Percentiles rank a stretch among this genome's conserved stretches.
Conservation (phyloP, 202 grass and related monocot species). For the Panicum virgatum region DNA sequence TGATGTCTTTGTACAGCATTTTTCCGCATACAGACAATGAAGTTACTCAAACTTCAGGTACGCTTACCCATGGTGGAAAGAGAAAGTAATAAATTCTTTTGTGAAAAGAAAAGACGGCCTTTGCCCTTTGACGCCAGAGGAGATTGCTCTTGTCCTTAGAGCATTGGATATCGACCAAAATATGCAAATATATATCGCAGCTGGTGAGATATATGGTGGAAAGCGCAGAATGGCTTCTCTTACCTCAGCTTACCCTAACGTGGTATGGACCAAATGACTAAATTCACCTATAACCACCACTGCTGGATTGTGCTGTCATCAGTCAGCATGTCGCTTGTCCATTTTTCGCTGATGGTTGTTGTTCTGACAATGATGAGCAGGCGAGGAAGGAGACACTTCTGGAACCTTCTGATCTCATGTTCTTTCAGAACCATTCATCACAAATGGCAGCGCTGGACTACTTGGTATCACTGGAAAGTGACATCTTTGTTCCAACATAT, state of each 20-base stretch:
- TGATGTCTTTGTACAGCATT: background rate
- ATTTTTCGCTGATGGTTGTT: slow-evolving; percentile 9
- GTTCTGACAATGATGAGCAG: slow-evolving; percentile 38
- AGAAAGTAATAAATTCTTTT: slow-evolving; percentile 86
- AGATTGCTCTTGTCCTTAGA: slow-evolving; percentile 70
- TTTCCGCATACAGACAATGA: slow-evolving; percentile 25
- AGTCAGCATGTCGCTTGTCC: background rate
- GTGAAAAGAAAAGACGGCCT: slow-evolving; percentile 83
- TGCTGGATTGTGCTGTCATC: background rate
- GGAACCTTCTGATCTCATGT: slow-evolving; percentile 69
- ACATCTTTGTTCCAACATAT: slow-evolving; percentile 92
- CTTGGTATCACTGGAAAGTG: slow-evolving; percentile 84
- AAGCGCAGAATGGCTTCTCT: slow-evolving; percentile 75
- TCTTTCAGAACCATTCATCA: slow-evolving; percentile 94
- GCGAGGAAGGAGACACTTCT: slow-evolving; percentile 86
- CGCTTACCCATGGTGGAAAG: slow-evolving; percentile 99
- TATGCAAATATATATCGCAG: slow-evolving; percentile 90
- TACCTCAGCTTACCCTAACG: slow-evolving; percentile 65
- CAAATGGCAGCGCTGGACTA: slow-evolving; percentile 98
- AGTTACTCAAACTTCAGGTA: slow-evolving; percentile 49
- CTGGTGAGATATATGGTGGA: slow-evolving; percentile 89
- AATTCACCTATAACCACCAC: background rate
- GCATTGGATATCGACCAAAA: slow-evolving; percentile 69
- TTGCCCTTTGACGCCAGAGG: slow-evolving; percentile 89
- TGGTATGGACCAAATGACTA: slow-evolving; percentile 56